Evolutionary conservation across 75 land plant genomes (phyloP).

Genomic region (Picea sitchensis): DNA sequence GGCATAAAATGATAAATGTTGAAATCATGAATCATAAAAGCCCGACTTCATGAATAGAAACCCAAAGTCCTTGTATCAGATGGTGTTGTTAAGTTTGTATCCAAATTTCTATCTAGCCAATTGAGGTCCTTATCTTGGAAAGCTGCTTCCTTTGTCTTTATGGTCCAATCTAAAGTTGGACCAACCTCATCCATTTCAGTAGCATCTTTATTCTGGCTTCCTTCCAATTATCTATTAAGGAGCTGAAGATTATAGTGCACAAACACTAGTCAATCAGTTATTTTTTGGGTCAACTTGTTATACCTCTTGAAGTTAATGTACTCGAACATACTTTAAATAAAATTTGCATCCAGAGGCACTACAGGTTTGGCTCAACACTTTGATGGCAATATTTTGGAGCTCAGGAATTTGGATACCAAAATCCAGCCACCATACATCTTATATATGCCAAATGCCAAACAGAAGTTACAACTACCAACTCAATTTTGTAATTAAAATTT

Average conservation of each 20-base stretch:
- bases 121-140: too few relatives aligned
- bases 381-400: too few relatives aligned
- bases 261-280: background rate
- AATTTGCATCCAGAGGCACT: background rate
- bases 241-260: background rate
- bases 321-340: background rate
- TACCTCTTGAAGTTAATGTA: background rate
- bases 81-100: too few relatives aligned
- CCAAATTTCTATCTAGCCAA: too few relatives aligned
- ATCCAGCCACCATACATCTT: background rate
- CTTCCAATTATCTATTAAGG: background rate
- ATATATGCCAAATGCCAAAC: background rate
- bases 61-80: too few relatives aligned
- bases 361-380: background rate
- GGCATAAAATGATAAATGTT: too few relatives aligned
- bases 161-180: background rate
- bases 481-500: background rate
- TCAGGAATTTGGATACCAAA: background rate
- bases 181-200: background rate
- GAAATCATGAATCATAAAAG: too few relatives aligned
- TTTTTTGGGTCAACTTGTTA: background rate
- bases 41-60: too few relatives aligned
- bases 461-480: background rate
- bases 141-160: background rate
- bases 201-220: background rate